Base-by-base conservation (phyloP, 2,329 filamentous ascomycete genomes). In the Colletotrichum nymphaeae region DNA sequence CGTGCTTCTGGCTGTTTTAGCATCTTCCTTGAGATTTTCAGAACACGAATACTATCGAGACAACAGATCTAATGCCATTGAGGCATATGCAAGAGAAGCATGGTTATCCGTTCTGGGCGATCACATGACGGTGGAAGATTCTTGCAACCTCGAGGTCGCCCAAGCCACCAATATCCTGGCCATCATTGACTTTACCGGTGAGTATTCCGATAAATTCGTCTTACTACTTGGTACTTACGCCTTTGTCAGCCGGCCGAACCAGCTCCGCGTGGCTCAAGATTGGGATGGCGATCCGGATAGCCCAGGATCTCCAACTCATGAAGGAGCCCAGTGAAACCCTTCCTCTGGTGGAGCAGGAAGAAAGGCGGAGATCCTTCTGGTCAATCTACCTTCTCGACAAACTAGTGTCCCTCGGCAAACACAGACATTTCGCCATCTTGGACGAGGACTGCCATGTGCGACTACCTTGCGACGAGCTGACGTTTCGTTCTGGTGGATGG, bases 331-430 rank as follows among this genome's bases (percentile, higher is more conserved):
- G 75, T 0, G 8, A 46, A 0, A n/a, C 57, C 35, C 75, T 81
- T 6, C 37, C 75, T 4, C 65, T 62, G 16, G 63, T 72, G 5
- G 78, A 82, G 28, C 75, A 77, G 60, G 81, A 83, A 66, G 82
- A 84, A 68, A 76, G 80, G n/a, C 75, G 82, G 5, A 74, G 79
- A 12, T 78, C 80, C 0, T 84, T 83, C 59, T 84, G 82, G 82
- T 84, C 82, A 4, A 76, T 84, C 24, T 84, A 83, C 66, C 76
- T 84, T 7, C 75, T 83, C 1, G 82, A 84, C 67, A 79, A 78
- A 42, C 76, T 84, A 5, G 78, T 82, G 6, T 83, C 81, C 16
- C 83, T 82, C 69, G 81, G 79, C 3, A 78, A 80, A 7, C 77
- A 78, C 46, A 77, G 82, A 22, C 81, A 82, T 1, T 77, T 80